Conservation (phyloP, 257 asterid genomes). For the Jacaranda mimosifolia region DNA sequence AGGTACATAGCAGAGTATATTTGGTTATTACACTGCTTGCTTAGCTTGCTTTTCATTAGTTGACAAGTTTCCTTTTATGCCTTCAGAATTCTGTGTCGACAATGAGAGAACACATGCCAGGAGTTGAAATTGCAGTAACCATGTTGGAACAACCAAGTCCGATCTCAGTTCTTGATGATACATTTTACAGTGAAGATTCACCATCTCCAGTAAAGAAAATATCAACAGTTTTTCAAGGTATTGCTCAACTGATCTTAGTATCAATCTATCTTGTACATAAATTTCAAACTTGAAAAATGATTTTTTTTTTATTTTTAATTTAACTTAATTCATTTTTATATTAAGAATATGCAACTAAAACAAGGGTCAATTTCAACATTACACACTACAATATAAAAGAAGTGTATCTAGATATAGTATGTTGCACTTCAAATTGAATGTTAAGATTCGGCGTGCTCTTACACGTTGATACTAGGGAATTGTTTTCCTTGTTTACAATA, state of each 20-base stretch:
- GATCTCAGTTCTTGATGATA: slow-evolving; percentile 83
- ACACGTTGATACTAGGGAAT: slow-evolving; percentile 18
- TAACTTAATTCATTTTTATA: slow-evolving; percentile 11
- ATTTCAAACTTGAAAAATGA: slow-evolving; percentile 21
- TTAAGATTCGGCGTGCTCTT: slow-evolving; percentile 22
- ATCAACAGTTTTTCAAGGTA: slow-evolving; percentile 84
- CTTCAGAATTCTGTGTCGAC: slow-evolving; percentile 61
- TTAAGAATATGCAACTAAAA: slow-evolving; percentile 17
- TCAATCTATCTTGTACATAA: slow-evolving; percentile 23
- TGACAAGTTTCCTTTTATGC: slow-evolving; percentile 40
- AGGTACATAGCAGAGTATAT: slow-evolving; percentile 51
- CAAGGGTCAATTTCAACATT: slow-evolving; percentile 5
- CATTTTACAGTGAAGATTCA: slow-evolving; percentile 80
- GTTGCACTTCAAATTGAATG: slow-evolving; percentile 20
- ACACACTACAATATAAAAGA: slow-evolving; percentile 12
- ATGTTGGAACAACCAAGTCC: slow-evolving; percentile 94
- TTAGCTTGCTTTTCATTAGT: slow-evolving; percentile 26
- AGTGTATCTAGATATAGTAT: slow-evolving; percentile 14
- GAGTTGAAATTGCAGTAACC: slow-evolving; percentile 53
- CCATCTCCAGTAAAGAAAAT: slow-evolving; percentile 90
- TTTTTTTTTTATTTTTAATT: slow-evolving; percentile 11
- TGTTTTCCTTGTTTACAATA: slow-evolving; percentile 4
- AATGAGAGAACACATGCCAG: slow-evolving; percentile 50
- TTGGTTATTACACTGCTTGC: slow-evolving; percentile 2
- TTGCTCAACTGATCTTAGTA: slow-evolving; percentile 34